Evolutionary conservation across 192 early-diverging fungal genomes (phyloP).

Genomic region (Linderina pennispora): DNA sequence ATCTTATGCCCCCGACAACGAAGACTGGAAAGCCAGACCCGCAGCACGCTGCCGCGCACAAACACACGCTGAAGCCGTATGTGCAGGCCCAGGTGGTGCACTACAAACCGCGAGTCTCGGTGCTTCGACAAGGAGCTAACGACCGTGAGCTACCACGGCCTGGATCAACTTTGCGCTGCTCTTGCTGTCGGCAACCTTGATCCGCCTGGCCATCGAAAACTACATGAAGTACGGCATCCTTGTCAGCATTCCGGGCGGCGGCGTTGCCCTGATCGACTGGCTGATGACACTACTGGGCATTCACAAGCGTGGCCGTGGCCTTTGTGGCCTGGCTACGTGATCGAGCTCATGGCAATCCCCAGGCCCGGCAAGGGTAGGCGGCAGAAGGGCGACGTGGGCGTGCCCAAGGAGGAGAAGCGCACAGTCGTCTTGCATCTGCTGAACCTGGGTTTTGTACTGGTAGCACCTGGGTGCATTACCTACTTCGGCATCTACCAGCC

Average conservation of each 20-base stretch:
- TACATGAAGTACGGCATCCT: constrained; percentile 84
- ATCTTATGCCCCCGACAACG: no score
- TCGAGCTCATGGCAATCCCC: constrained; percentile 53
- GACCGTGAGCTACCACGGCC: constrained; percentile 79
- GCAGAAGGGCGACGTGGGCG: constrained; percentile 19
- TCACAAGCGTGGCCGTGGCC: constrained; percentile 33
- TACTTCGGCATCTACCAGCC: constrained; percentile 68
- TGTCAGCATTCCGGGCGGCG: constrained; percentile 59
- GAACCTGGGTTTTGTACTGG: constrained; percentile 53
- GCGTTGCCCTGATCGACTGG: constrained; percentile 55
- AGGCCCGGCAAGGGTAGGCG: constrained; percentile 3
- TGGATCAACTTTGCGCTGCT: constrained; percentile 73
- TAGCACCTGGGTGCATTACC: constrained; percentile 57
- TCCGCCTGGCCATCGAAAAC: constrained; percentile 84
- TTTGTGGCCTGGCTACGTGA: constrained; percentile 50
- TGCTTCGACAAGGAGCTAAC: constrained; percentile 79
- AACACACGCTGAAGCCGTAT: constrained; percentile 15
- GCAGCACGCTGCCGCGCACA: neutral
- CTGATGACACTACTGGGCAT: constrained; percentile 48
- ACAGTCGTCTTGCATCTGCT: constrained; percentile 42
- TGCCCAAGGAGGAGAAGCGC: constrained; percentile 10
- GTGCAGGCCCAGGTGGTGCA: constrained; percentile 54
- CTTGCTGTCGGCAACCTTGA: constrained; percentile 70
- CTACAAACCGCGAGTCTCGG: constrained; percentile 57
- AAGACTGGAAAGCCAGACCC: neutral